A percentile compares a stretch with the other conserved stretches of the same genome.
These are phyloP conservation scores for Teratosphaeria epicoccoides DNA, from an alignment of 2,329 filamentous ascomycete species.

Conservation along the genomic window DNA sequence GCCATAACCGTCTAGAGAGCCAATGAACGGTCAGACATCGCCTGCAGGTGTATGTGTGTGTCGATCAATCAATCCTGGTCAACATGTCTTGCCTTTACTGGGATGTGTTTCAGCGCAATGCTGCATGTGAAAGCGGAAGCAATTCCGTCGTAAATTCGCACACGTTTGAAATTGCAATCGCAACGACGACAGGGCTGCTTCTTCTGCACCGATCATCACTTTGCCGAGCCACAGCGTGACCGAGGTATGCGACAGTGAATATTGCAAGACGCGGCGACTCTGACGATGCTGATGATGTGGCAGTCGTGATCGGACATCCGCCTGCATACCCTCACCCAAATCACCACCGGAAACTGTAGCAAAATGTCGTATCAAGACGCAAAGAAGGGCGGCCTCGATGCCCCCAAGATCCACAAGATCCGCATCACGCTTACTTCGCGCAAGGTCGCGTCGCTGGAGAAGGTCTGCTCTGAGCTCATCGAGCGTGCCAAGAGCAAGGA, in stretches of 20 bases:
- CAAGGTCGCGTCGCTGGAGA: slow-evolving; percentile 93
- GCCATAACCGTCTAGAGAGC: background rate
- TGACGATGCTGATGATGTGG: slow-evolving; percentile 1
- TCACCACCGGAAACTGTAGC: slow-evolving; percentile 20
- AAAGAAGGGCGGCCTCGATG: slow-evolving; percentile 81
- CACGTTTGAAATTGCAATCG: background rate
- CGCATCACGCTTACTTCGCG: slow-evolving; percentile 93
- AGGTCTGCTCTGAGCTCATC: slow-evolving; percentile 95
- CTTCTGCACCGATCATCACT: slow-evolving; percentile 40
- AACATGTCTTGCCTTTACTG: background rate
- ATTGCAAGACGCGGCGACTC: background rate
- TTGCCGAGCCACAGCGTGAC: slow-evolving; percentile 32
- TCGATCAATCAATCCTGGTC: background rate
- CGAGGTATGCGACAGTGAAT: slow-evolving; percentile 3
- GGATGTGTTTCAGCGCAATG: background rate
- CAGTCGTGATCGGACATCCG: slow-evolving; percentile 15
- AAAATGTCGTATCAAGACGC: slow-evolving; percentile 90
- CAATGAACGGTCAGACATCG: no score
- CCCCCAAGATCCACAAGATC: slow-evolving; percentile 93
- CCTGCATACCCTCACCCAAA: slow-evolving; percentile 21
- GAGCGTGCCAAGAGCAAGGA: slow-evolving; percentile 98
- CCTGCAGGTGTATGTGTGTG: no score
- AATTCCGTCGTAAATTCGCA: background rate
- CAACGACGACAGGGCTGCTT: slow-evolving; percentile 10
- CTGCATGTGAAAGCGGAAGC: background rate